Evolutionary conservation across 192 early-diverging fungal genomes (phyloP), one percentile per base, ranked within the genome.

Genomic region (Piromyces finnis): DNA sequence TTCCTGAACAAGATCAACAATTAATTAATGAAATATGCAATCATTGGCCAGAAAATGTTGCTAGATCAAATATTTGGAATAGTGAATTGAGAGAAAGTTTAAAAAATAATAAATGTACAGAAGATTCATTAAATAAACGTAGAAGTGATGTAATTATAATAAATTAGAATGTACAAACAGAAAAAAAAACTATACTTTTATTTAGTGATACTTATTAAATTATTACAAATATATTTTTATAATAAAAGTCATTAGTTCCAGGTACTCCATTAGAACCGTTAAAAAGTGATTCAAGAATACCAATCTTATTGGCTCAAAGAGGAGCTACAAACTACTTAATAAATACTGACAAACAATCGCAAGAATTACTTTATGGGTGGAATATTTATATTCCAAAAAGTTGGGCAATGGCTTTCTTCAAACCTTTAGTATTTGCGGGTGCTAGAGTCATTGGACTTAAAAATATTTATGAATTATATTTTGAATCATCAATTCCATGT

Each of bases 321-420:
- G 92, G 92, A 29, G 85, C 83, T 78, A 82, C 37, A 81, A 85
- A 29, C 39, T 81, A 29, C 68, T 77, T 41, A 5, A 16, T 83
- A 78, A 32, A 81, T 0, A 84, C 83, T 11, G 86, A 84, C 29
- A 87, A 84, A 15, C 90, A 90, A 80, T 87, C 82, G 30, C 82
- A 84, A 28, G 87, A 88, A 78, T 81, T 84, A 77, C 82, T 78
- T 17, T 85, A 91, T 78, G 95, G 95, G 0, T 96, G 95, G 95
- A 93, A 92, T 28, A 41, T 97, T 27, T 83, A 97, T 30, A 83
- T 95, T 12, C 94, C 95, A 18, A 85, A 87, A n/a, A 91, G 92
- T 0, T 96, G 93, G 92, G 95, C 90, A 13, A 93, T 94, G 87
- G 81, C 90, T 15, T 90, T 99, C 81, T 98, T 95, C 95, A 92